phyloP scores from a whole-genome alignment of 1,139 yeast species.

The Kodamaea anthophila region DNA sequence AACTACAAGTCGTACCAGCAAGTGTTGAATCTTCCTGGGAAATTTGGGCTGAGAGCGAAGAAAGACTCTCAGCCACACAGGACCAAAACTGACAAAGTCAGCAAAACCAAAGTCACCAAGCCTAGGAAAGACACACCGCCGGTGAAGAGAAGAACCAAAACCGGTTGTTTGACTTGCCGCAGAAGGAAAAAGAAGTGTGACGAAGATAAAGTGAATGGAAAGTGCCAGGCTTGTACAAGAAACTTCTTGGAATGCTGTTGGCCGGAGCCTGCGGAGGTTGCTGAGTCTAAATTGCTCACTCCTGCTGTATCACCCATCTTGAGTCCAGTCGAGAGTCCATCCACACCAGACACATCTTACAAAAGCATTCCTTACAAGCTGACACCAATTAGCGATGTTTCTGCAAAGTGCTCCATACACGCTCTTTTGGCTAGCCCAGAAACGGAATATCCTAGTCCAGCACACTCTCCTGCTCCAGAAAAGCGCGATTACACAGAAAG shows the following conservation, averaged over 20 bases:
- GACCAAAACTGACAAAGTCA: slow-evolving; percentile 4
- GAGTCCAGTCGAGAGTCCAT: slow-evolving; percentile 3
- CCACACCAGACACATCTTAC: slow-evolving; percentile 2
- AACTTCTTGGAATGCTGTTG: slow-evolving; percentile 41
- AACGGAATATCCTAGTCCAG: slow-evolving; percentile 14
- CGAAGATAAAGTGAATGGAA: slow-evolving; percentile 44
- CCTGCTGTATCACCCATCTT: slow-evolving; percentile 7
- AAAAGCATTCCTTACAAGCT: slow-evolving; percentile 6
- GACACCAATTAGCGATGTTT: slow-evolving; percentile 7
- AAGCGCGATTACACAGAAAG: slow-evolving; percentile 3
- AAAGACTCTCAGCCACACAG: slow-evolving; percentile 11
- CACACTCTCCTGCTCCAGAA: slow-evolving; percentile 19
- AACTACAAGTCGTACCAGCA: slow-evolving; percentile 40
- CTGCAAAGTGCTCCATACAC: slow-evolving; percentile 12
- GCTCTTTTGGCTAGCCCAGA: slow-evolving; percentile 12
- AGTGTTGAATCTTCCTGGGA: slow-evolving; percentile 31
- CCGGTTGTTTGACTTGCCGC: slow-evolving; percentile 73
- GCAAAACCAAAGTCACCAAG: slow-evolving; percentile 7
- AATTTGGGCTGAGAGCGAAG: slow-evolving; percentile 11
- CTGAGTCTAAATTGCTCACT: slow-evolving; percentile 7
- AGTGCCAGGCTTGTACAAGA: slow-evolving; percentile 44
- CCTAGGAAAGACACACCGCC: slow-evolving; percentile 7
- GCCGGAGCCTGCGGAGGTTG: slow-evolving; percentile 12
- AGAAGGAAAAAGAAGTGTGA: slow-evolving; percentile 70
- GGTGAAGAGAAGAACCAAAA: slow-evolving; percentile 50